These are phyloP conservation scores for Tetracladium marchalianum DNA, from an alignment of 495 filamentous ascomycete genomes.

Conservation along the genomic window DNA sequence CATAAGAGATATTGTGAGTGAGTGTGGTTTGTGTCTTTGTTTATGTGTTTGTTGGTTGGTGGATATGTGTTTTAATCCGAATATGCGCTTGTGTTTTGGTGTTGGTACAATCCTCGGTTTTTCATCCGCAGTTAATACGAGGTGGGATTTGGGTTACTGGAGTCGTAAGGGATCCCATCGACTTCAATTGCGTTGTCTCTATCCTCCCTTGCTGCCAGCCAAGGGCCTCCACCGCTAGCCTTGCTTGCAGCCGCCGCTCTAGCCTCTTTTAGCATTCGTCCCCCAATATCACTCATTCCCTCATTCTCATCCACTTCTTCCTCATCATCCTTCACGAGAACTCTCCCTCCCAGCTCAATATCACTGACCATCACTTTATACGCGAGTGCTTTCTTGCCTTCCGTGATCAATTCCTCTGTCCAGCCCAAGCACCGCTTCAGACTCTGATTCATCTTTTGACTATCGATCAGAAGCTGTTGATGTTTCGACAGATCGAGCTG, in stretches of 20 bases:
- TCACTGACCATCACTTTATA: slow-evolving; percentile 69
- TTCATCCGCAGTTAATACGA: too few species aligned
- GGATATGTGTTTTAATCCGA: too few species aligned
- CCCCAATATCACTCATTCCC: slow-evolving; percentile 15
- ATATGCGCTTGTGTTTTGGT: too few species aligned
- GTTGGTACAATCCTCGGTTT: too few species aligned
- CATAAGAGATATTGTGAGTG: too few species aligned
- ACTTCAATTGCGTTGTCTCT: slow-evolving; percentile 44
- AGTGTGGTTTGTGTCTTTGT: too few species aligned
- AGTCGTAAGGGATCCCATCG: slow-evolving; percentile 25
- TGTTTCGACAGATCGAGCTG: slow-evolving; percentile 80
- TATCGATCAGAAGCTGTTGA: slow-evolving; percentile 76
- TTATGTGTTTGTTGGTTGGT: too few species aligned
- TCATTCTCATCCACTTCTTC: slow-evolving; percentile 12
- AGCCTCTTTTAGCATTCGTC: slow-evolving; percentile 12
- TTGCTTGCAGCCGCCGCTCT: slow-evolving; percentile 12
- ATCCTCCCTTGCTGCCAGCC: slow-evolving; percentile 26
- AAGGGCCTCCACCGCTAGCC: slow-evolving; percentile 16
- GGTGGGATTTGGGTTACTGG: neutral
- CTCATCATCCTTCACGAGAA: slow-evolving; percentile 50
- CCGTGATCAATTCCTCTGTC: slow-evolving; percentile 82
- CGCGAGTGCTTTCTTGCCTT: slow-evolving; percentile 77
- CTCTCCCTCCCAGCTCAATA: slow-evolving; percentile 70
- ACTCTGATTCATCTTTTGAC: slow-evolving; percentile 88
- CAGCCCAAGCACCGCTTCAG: slow-evolving; percentile 77